A percentile compares a stretch with the other conserved stretches of the same genome.
Evolutionary conservation across 2,329 filamentous ascomycete genomes (phyloP).

Genomic region (Fusarium irregulare): DNA sequence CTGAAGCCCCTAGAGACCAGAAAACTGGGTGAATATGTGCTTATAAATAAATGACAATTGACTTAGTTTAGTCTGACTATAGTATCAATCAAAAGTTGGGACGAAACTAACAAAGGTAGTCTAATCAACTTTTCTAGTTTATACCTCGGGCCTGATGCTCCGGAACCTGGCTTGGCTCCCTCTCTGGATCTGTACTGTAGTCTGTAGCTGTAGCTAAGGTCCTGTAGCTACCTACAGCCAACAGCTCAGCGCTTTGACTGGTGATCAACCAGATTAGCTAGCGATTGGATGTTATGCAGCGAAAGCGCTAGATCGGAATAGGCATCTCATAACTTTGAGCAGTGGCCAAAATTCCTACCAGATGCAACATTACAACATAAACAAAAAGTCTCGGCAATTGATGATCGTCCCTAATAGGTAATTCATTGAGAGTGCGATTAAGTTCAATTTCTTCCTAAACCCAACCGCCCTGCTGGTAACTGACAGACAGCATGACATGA

Average conservation of each 20-base stretch:
- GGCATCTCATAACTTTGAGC: conserved; percentile 35
- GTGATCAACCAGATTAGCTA: conserved; percentile 10
- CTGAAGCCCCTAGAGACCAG: neutral
- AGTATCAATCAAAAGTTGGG: neutral
- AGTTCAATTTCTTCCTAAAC: neutral
- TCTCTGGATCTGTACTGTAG: neutral
- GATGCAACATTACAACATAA: neutral
- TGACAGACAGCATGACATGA: neutral
- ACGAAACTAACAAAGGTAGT: neutral
- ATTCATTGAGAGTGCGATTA: neutral
- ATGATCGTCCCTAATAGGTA: neutral
- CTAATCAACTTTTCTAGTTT: neutral
- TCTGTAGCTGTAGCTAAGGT: neutral
- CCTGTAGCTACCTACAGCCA: neutral
- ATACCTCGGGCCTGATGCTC: conserved; percentile 2
- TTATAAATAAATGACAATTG: neutral
- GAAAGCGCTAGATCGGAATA: conserved; percentile 31
- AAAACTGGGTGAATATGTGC: neutral
- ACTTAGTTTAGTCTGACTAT: neutral
- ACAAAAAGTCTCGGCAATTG: conserved; percentile 4
- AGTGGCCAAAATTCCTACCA: neutral
- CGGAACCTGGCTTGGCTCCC: neutral
- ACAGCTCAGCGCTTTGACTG: conserved; percentile 11
- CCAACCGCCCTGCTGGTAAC: neutral
- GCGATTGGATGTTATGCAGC: conserved; percentile 12